These are phyloP conservation scores for Lepidium sativum DNA, from an alignment of 345 rosid genomes.

Conservation along the genomic window DNA sequence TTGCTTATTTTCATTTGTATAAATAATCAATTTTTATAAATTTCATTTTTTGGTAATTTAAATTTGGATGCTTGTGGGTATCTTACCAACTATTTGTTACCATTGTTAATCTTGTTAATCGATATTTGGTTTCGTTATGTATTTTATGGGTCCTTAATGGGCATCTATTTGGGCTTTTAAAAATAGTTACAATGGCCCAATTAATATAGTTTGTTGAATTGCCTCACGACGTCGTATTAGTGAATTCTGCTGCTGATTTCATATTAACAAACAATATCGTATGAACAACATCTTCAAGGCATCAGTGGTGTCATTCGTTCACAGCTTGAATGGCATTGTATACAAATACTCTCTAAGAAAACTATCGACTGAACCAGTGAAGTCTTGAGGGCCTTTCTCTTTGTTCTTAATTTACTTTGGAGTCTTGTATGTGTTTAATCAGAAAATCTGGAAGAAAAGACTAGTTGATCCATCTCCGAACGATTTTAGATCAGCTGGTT, in stretches of 20 bases:
- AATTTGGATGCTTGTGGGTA: too few relatives aligned
- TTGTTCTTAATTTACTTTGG: background rate
- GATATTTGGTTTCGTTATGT: too few relatives aligned
- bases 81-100: too few relatives aligned
- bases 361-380: background rate
- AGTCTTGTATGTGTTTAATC: constrained; percentile 26
- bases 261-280: constrained; percentile 25
- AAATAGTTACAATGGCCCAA: background rate
- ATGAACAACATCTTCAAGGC: constrained; percentile 24
- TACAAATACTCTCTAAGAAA: constrained; percentile 13
- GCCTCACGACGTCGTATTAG: background rate
- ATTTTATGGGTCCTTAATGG: too few relatives aligned
- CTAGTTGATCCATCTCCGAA: constrained; percentile 96
- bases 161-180: background rate
- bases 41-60: background rate
- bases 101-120: too few relatives aligned
- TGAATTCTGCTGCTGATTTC: background rate
- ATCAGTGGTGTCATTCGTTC: constrained; percentile 16
- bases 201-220: background rate
- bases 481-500: constrained; percentile 86
- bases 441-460: constrained; percentile 91
- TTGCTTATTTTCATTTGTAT: background rate
- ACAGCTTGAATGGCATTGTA: constrained; percentile 15
- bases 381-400: background rate
- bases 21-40: background rate